Base-by-base conservation (phyloP, 805 yeast genomes). In the Candida coquimbonensis region DNA sequence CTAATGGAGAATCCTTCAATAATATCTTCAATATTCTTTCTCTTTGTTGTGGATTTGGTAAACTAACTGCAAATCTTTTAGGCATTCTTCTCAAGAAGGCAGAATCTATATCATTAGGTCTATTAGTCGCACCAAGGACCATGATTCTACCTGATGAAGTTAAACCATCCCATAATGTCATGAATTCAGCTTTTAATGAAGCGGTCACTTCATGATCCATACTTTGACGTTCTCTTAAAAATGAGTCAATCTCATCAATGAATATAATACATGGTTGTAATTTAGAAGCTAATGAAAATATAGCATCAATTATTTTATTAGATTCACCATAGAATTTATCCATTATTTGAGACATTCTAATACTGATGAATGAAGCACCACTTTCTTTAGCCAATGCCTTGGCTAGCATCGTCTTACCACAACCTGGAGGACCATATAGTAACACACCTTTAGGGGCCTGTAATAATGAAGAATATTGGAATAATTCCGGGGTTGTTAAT, bases 401-500 rank as follows among this genome's bases (percentile, higher is more conserved):
- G 2, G 99, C 99, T 96, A 93, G 88, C 58, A 93, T 75, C 25
- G 99, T 93, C 71, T 93, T 93, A 86, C 99, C 99, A 13, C 99
- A 93, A 78, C 99, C 99, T 27, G 99, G 99, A 42, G 99, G 99
- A 61, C 99, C 99, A 66, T 86, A 93, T 95, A 87, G 85, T 62
- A 93, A 78, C 50, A 93, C 90, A 36, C 99, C 99, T 59, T 87
- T 89, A 2, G 99, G 99, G 1, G 96, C 91, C 58, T 85, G 87
- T 25, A 91, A 69, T 44, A 91, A 70, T 44, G 87, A 80, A 53
- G 83, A 86, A 44, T 78, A 80, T 12, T 78, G 69, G 60, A 85
- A 89, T 36, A 88, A 65, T 41, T 79, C 87, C 0, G 96, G 96
- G 54, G 63, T 69, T 16, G 86, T 83, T 47, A 93, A 69, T 1